Percentiles rank a stretch among this genome's conserved stretches.
phyloP scores from a whole-genome alignment of 352 stramenopile genomes.

The Phytophthora meadii region DNA sequence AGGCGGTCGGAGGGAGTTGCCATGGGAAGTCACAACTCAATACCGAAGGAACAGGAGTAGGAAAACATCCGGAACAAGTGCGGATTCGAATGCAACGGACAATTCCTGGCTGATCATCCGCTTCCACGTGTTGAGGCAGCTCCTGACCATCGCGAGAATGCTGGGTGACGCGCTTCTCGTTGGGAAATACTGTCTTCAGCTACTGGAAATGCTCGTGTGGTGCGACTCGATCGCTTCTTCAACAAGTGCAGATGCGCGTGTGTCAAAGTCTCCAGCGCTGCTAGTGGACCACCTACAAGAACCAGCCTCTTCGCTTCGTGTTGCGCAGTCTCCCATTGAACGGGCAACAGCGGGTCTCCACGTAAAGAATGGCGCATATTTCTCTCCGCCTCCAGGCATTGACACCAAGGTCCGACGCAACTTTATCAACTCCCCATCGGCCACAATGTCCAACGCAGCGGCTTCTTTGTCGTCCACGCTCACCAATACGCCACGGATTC shows the following conservation, averaged over 20 bases:
- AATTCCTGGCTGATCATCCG: slow-evolving; percentile 75
- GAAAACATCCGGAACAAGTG: slow-evolving; percentile 9
- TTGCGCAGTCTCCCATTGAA: slow-evolving; percentile 18
- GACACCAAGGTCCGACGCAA: slow-evolving; percentile 74
- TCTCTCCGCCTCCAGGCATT: slow-evolving; percentile 66
- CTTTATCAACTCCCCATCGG: slow-evolving; percentile 69
- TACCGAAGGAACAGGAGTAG: slow-evolving; percentile 37
- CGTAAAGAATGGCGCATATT: slow-evolving; percentile 60
- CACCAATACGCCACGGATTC: slow-evolving; percentile 70
- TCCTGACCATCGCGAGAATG: slow-evolving; percentile 68
- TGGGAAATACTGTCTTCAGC: slow-evolving; percentile 62
- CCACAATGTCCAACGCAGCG: slow-evolving; percentile 78
- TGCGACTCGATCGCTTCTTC: slow-evolving; percentile 51
- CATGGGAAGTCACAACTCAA: slow-evolving; percentile 61
- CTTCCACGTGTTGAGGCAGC: slow-evolving; percentile 82
- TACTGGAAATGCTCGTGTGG: slow-evolving; percentile 73
- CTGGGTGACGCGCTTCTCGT: slow-evolving; percentile 58
- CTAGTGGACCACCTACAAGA: slow-evolving; percentile 50
- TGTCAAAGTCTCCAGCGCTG: slow-evolving; percentile 8
- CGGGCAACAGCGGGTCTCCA: slow-evolving; percentile 50
- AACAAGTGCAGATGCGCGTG: slow-evolving; percentile 4
- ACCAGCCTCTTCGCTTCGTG: slow-evolving; percentile 39
- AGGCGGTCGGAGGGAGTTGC: slow-evolving; percentile 3
- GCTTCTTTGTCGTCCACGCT: slow-evolving; percentile 77
- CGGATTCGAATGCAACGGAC: slow-evolving; percentile 17